Conservation (phyloP, 2,329 filamentous ascomycete species). For the Aphanocladium album region DNA sequence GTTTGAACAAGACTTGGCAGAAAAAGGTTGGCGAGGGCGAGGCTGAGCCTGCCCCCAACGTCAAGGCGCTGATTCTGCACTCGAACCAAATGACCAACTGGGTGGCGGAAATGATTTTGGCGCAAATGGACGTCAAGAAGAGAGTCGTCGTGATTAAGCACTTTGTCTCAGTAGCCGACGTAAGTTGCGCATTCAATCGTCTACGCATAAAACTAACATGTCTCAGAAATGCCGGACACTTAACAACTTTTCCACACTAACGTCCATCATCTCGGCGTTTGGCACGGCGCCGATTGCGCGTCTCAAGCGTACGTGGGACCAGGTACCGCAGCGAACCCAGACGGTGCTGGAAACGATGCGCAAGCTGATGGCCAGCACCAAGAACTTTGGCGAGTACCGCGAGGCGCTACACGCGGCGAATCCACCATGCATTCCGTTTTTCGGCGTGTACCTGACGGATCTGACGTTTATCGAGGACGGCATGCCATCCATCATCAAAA, state of each 20-base stretch:
- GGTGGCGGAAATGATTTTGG: constrained; percentile 98
- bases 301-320: constrained; percentile 88
- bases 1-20: constrained; percentile 97
- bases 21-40: constrained; percentile 83
- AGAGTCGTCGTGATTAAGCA: constrained; percentile 97
- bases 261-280: constrained; percentile 93
- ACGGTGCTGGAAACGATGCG: constrained; percentile 84
- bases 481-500: constrained; percentile 93
- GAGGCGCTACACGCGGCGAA: constrained; percentile 89
- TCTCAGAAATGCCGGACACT: constrained; percentile 80
- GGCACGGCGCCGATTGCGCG: constrained; percentile 93
- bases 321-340: constrained; percentile 81
- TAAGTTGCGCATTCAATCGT: constrained; percentile 44
- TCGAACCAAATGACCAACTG: constrained; percentile 99
- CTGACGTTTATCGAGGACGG: constrained; percentile 98
- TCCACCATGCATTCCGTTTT: constrained; percentile 96
- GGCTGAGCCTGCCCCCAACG: constrained; percentile 82
- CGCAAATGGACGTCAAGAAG: constrained; percentile 90
- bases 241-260: constrained; percentile 97
- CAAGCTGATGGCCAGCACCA: constrained; percentile 90
- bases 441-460: constrained; percentile 97
- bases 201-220: constrained; percentile 15
- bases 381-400: constrained; percentile 96
- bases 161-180: constrained; percentile 93
- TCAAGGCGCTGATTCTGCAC: constrained; percentile 93